Evolutionary conservation across 1,284 basidiomycete genomes (phyloP), one percentile per base, ranked within the genome.

Genomic region (Cryptococcus hybrid): DNA sequence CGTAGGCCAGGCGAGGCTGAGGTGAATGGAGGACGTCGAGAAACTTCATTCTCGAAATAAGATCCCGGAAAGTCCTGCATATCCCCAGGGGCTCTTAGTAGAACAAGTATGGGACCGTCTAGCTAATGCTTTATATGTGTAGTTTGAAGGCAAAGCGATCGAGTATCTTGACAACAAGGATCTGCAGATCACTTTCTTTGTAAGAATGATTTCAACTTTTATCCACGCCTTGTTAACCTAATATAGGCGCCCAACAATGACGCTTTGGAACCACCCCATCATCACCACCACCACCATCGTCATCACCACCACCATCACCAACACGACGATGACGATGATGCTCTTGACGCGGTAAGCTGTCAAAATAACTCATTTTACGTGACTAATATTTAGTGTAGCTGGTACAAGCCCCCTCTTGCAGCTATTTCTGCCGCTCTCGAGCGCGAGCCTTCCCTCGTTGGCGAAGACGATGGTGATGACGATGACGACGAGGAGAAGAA

Each of bases 401-500:
- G 40, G 51, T 67, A 4, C 55, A 63, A 51, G 66, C 62, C 51
- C 72, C 73, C 1, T 70, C 58, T 75, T 15, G 51, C 61, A 7
- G 61, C 59, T 36, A 54, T 76, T 37, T 64, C 66, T 9, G 47
- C 59, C n/a, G 47, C 63, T 9, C 65, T 76, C 52, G 68, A 69
- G 15, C 40, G 56, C 15, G 57, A 66, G 38, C 61, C 66, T n/a
- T 64, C 64, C 40, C 63, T 68, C 48, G 53, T 57, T 45, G 54
- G 52, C 5, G 36, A 57, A 5, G 45, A 58, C 39, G 38, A 56
- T 12, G 45, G 45, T 49, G 52, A 61, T 18, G 56, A 58, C 36
- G 50, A 57, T 39, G 37, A 57, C 40, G 70, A 63, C 43, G 65
- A 82, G 35, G 75, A 80, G 45, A 84, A 83, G 72, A 80, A 84